Base-by-base conservation (phyloP, 352 stramenopile genomes). In the Phytophthora sansomeana region DNA sequence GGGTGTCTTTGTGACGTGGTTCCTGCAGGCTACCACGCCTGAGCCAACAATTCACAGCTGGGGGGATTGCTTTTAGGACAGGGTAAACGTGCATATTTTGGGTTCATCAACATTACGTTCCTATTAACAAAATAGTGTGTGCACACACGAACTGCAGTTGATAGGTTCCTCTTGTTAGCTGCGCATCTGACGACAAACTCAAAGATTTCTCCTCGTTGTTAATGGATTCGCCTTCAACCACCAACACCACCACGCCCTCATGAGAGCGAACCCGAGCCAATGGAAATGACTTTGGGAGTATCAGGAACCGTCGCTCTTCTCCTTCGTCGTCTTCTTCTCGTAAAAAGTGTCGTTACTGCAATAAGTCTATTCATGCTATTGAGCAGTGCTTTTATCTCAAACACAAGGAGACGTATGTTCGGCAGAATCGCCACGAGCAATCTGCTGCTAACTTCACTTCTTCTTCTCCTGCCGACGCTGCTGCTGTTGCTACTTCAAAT, bases 211-310 rank as follows among this genome's bases (percentile, higher is more conserved):
- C n/a, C n/a, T n/a, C n/a, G n/a, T n/a, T n/a, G n/a, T n/a, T n/a
- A n/a, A n/a, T n/a, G n/a, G n/a, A n/a, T n/a, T n/a, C n/a, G n/a
- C n/a, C n/a, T n/a, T n/a, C n/a, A n/a, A n/a, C n/a, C n/a, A n/a
- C n/a, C n/a, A n/a, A 32, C 46, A 46, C 47, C 42, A 50, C 5
- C 50, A 26, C 39, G 19, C 35, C 6, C 10, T 8, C 44, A 60
- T 8, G 30, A 42, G 4, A 49, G 55, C 26, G 41, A 65, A 35
- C 19, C 62, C 14, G 62, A 69, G 19, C 53, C 54, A 3, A 63
- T 58, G 49, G 39, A 65, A 64, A 57, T 24, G 35, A 60, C 19
- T 54, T n/a, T n/a, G n/a, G n/a, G n/a, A n/a, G n/a, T 32, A 51
- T 29, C 4, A 21, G 33, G 29, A 44, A 16, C 36, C 48, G 52